phyloP scores from a whole-genome alignment of 148 eudicot genomes.

The Vaccinium corymbosum region DNA sequence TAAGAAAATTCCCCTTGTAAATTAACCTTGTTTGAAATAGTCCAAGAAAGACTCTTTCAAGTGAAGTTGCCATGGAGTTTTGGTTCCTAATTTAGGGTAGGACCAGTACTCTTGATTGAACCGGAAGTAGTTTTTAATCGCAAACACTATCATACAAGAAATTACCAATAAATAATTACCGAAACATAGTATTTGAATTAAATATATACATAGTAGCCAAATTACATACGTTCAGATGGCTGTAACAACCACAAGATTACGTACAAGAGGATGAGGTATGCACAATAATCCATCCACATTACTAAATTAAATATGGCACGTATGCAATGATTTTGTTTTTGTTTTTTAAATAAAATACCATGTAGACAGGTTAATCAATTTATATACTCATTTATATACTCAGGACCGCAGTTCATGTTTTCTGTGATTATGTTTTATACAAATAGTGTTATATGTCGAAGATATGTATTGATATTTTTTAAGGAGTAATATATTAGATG shows the following conservation, averaged over 20 bases:
- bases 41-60: too few species aligned
- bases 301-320: neutral
- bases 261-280: neutral
- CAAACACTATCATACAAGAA: neutral
- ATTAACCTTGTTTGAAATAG: too few species aligned
- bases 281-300: neutral
- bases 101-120: too few species aligned
- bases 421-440: too few species aligned
- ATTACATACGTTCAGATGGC: neutral
- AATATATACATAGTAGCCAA: neutral
- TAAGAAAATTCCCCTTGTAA: too few species aligned
- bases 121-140: too few species aligned
- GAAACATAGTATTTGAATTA: too few species aligned
- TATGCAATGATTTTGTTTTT: neutral
- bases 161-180: neutral
- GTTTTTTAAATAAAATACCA: neutral
- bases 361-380: neutral
- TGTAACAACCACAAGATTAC: neutral
- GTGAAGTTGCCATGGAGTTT: too few species aligned
- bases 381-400: neutral
- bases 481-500: neutral
- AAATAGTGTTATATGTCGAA: neutral
- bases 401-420: too few species aligned
- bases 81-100: too few species aligned
- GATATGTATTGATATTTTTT: neutral